These are phyloP conservation scores for Globisporangium polare DNA, from an alignment of 352 stramenopile species.

Conservation along the genomic window DNA sequence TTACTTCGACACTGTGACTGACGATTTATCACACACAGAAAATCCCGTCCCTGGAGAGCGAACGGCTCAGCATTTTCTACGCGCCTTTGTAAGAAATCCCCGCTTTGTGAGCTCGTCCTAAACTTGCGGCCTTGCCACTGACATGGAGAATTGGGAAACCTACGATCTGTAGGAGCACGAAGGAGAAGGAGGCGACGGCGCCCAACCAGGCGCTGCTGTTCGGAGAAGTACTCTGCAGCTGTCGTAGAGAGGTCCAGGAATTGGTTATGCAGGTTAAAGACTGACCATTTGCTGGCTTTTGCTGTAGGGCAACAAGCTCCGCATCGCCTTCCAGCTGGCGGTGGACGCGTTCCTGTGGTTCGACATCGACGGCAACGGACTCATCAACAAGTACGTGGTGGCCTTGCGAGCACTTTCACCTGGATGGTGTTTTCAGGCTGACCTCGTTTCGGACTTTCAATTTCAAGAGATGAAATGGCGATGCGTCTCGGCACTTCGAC, in stretches of 20 bases:
- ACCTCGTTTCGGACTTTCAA: neutral
- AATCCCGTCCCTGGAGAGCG: slow-evolving; percentile 71
- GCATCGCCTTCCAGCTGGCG: slow-evolving; percentile 73
- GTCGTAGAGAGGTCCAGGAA: neutral
- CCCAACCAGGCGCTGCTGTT: slow-evolving; percentile 51
- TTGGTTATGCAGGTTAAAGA: neutral
- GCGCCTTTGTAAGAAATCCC: slow-evolving; percentile 45
- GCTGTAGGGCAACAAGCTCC: slow-evolving; percentile 69
- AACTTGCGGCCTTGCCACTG: neutral
- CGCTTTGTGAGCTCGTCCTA: neutral
- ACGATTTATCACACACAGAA: slow-evolving; percentile 29
- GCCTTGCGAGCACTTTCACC: neutral
- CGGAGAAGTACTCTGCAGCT: slow-evolving; percentile 39
- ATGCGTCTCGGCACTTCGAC: slow-evolving; percentile 58
- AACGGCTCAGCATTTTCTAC: slow-evolving; percentile 79
- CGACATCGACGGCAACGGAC: slow-evolving; percentile 67
- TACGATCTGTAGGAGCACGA: neutral
- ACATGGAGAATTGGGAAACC: neutral
- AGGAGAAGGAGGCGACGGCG: slow-evolving; percentile 1
- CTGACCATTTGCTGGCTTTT: neutral
- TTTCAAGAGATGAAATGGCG: slow-evolving; percentile 41
- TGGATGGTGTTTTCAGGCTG: neutral
- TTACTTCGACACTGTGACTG: neutral
- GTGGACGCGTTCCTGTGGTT: slow-evolving; percentile 87
- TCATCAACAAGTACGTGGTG: slow-evolving; percentile 59